Base-by-base conservation (phyloP, 1,284 basidiomycete genomes). In the Sporisorium scitamineum region DNA sequence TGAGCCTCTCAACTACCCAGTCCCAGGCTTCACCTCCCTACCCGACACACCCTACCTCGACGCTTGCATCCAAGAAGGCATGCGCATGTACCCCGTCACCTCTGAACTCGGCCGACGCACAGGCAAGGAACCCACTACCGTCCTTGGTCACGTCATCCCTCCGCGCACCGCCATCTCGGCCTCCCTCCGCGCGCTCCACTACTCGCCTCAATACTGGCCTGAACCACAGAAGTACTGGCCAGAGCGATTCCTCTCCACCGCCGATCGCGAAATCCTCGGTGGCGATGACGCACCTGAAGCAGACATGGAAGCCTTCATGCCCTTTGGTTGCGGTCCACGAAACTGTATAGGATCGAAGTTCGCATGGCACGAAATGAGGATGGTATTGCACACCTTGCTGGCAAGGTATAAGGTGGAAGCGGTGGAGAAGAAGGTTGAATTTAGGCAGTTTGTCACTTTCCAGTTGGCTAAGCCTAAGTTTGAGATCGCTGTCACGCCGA, bases 371-470 rank as follows among this genome's bases (percentile, higher is more conserved):
- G 58, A 60, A 48, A 60, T 60, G 58, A n/a, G 45, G 26, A 52
- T 60, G 39, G 58, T 60, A 2, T 48, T 60, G n/a, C 34, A 60
- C 50, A 60, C 58, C 8, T 31, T 60, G 18, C 32, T 60, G 26
- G 37, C 45, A 20, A 13, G 58, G 8, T 60, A 60, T 48, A 22
- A 37, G 14, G 26, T 60, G 13, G 5, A n/a, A 47, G 31, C 37
- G 14, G 50, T 60, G 3, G 58, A 60, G 39, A 58, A 48, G 44
- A n/a, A 60, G 24, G 58, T 60, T 11, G 39, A 60, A 3, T 60
- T 60, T n/a, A 24, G 58, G 11, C 58, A 60, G 58, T 60, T 60
- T 53, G 58, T 60, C 50, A 60, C 58, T 2, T 60, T 60, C 58
- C 58, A 60, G 39, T 34, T 60, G 44, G 41, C 37, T 27, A 47